Evolutionary conservation across 2,329 filamentous ascomycete genomes (phyloP), one percentile per base, ranked within the genome.

Genomic region (Pyricularia grisea): DNA sequence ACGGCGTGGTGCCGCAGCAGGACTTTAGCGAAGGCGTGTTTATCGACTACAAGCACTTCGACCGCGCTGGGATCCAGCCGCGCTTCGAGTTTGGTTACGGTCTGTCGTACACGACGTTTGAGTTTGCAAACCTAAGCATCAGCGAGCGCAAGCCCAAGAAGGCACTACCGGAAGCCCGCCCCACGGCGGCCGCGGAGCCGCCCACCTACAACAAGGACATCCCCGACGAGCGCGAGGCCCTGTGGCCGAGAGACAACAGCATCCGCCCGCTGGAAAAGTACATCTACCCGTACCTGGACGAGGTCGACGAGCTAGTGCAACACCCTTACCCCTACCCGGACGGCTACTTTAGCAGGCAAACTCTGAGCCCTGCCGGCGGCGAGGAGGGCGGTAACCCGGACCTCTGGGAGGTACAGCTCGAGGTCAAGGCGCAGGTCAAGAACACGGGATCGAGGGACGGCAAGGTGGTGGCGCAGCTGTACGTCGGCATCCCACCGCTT

Each of bases 21-120:
- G 89, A 92, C 72, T 97, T 95, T 76, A 85, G 84, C 0, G 92
- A 97, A 75, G 92, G 92, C 0, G 80, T 97, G 0, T 94, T 94
- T 75, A 89, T 96, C 73, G 94, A 97, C 81, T 97, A 97, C 79
- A 89, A 93, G 14, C 87, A 94, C 78, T 94, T 97, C 73, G 93
- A 97, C 81, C 92, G 90, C 76, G 79, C 90, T 68, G 82, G 84
- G 69, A 89, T 95, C 70, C 82, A 83, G 5, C 94, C 94, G 0
- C 90, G 91, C 0, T 97, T 90, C 76, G 91, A 92, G 65, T 97
- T 97, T 74, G 94, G 94, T 0, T 94, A 89, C 70, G 94, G 94
- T 0, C 84, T 97, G 1, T 92, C 89, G 68, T 97, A 95, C 80
- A 93, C 92, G 0, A 85, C 80, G 0, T 96, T 94, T 77, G 80